A percentile compares a stretch with the other conserved stretches of the same genome.
phyloP scores from a whole-genome alignment of 2,329 filamentous ascomycete genomes.

The Fusarium lateritium region DNA sequence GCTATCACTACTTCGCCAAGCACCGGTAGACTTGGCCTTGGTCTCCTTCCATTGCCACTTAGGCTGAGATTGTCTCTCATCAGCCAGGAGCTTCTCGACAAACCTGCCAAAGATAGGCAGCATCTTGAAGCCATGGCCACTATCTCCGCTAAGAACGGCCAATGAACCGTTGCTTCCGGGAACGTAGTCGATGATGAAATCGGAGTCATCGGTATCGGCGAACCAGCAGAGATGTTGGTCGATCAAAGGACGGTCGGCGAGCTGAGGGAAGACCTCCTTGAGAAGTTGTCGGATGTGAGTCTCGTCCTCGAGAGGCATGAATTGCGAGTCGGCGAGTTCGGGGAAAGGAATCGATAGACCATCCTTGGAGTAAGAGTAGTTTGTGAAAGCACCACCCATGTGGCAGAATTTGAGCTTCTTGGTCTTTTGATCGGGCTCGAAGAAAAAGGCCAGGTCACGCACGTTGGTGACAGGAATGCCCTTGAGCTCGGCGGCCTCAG shows the following conservation, averaged over 20 bases:
- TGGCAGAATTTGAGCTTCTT: constrained; percentile 40
- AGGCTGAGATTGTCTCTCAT: constrained; percentile 16
- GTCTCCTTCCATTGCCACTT: constrained; percentile 39
- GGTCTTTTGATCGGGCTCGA: constrained; percentile 25
- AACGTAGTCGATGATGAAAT: constrained; percentile 37
- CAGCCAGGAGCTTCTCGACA: constrained; percentile 21
- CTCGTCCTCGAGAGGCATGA: constrained; percentile 38
- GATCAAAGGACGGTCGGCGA: constrained; percentile 18
- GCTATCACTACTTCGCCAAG: constrained; percentile 35
- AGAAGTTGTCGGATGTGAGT: constrained; percentile 25
- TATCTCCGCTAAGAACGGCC: constrained; percentile 24
- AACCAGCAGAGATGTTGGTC: constrained; percentile 37
- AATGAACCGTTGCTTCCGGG: constrained; percentile 27
- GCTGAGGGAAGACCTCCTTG: constrained; percentile 19
- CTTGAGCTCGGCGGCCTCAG: constrained; percentile 24
- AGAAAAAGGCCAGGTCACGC: constrained; percentile 34
- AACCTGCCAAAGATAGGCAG: constrained; percentile 32
- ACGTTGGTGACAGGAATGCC: constrained; percentile 36
- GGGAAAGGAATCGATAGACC: constrained; percentile 24
- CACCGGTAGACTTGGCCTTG: constrained; percentile 28
- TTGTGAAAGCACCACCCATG: constrained; percentile 36
- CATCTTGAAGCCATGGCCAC: constrained; percentile 36
- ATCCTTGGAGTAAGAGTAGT: constrained; percentile 33
- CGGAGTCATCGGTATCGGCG: constrained; percentile 35
- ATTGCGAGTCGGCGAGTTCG: constrained; percentile 16